Evolutionary conservation across 1,284 basidiomycete genomes (phyloP), one percentile per base, ranked within the genome.

Genomic region (Moniliella sp.): DNA sequence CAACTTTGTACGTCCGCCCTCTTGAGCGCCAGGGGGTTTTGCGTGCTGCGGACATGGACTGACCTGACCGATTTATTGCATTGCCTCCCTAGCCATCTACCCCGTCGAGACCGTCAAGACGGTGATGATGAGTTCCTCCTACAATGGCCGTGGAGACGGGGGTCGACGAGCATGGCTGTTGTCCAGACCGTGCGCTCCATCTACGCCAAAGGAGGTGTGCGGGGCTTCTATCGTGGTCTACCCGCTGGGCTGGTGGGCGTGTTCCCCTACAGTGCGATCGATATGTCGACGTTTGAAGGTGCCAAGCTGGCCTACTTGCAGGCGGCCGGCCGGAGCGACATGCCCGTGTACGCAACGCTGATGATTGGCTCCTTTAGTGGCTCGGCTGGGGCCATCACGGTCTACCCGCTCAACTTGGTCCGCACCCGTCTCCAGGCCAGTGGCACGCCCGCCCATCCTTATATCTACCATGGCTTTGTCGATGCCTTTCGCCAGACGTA

Each of bases 391-490:
- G 64, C 64, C 0, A 58, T 63, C 8, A 62, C 57, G 26, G 62
- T 62, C 15, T 64, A 59, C 31, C 58, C 61, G 9, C 39, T 56
- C 27, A 50, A 57, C 36, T 41, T 25, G 35, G 39, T 41, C 2
- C 3, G 88, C 16, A 99, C 91, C 7, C 73, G 88, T 30, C 61
- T 97, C 37, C 91, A 99, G 63, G 91, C 91, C 2, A 84, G 83
- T 0, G 91, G 91, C 1, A 57, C 54, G 2, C 53, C 53, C 0
- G 49, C 54, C 1, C 56, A 59, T 33, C 56, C 47, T 17, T 13
- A 86, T 81, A 67, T 65, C 11, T 99, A 99, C 62, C 72, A 69
- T 2, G 84, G 86, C 15, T 76, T 88, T 39, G 63, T 70, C 62
- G 91, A 99, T 58, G 91, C 93, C 4, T 70, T 72, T 4, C 61